Evolutionary conservation across 2,329 filamentous ascomycete species (phyloP).

Genomic region (Ophiosphaerella herpotricha): DNA sequence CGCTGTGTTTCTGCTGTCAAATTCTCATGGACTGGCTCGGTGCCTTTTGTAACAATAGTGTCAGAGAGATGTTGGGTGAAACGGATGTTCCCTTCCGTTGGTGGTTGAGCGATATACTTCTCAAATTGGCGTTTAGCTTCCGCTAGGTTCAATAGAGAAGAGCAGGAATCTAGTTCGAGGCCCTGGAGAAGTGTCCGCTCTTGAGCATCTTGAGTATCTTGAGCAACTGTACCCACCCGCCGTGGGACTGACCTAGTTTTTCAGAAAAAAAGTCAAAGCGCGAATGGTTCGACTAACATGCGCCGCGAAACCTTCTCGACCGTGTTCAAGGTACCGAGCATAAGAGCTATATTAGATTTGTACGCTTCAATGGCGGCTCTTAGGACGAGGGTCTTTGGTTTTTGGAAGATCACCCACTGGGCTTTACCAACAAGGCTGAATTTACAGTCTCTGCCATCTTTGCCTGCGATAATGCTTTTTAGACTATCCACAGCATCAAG

Average conservation of each 20-base stretch:
- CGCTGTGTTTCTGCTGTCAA: neutral
- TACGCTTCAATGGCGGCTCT: slow-evolving; percentile 27
- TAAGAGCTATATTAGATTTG: slow-evolving; percentile 24
- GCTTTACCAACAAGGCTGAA: slow-evolving; percentile 14
- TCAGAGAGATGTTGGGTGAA: neutral
- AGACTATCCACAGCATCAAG: slow-evolving; percentile 16
- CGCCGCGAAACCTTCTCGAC: slow-evolving; percentile 21
- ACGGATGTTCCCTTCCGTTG: neutral
- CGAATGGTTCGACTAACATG: slow-evolving; percentile 4
- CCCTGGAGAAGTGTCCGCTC: slow-evolving; percentile 17
- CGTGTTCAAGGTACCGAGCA: slow-evolving; percentile 26
- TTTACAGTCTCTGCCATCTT: slow-evolving; percentile 20
- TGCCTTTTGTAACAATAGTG: neutral
- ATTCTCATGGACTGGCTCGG: neutral
- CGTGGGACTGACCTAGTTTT: neutral
- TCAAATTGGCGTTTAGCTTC: slow-evolving; percentile 12
- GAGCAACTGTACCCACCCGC: neutral
- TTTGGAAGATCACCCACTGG: slow-evolving; percentile 26
- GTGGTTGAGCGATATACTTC: neutral
- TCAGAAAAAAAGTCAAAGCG: neutral
- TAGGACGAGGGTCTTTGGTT: slow-evolving; percentile 21
- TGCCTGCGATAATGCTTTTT: slow-evolving; percentile 14
- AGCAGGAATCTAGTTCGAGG: slow-evolving; percentile 18
- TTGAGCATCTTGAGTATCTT: slow-evolving; percentile 19
- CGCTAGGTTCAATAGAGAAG: slow-evolving; percentile 20